phyloP scores from a whole-genome alignment of 1,284 basidiomycete species.

The Cryptococcus sp. region DNA sequence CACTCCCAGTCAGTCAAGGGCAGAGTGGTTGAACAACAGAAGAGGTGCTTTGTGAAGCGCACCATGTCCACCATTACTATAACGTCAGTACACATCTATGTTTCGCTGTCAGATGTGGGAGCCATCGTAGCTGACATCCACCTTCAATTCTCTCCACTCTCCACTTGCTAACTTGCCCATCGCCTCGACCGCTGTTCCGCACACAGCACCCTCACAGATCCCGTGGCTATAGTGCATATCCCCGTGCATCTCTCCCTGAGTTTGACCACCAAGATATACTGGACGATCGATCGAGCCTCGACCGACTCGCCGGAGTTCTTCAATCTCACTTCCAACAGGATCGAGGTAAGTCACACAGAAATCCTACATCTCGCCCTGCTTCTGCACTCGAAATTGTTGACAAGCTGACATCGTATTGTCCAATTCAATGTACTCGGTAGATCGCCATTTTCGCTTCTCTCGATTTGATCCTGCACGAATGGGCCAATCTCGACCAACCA shows the following conservation, averaged over 20 bases:
- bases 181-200: too few species aligned
- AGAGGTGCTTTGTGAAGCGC: too few species aligned
- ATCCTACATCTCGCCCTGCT: background rate
- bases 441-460: conserved; percentile 44
- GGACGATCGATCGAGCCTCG: conserved; percentile 40
- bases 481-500: conserved; percentile 21
- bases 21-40: too few species aligned
- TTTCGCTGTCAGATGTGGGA: too few species aligned
- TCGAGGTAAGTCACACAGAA: conserved; percentile 37
- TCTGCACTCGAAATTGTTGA: background rate
- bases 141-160: too few species aligned
- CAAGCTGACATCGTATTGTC: background rate
- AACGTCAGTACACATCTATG: too few species aligned
- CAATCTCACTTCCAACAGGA: conserved; percentile 45
- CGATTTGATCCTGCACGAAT: conserved; percentile 35
- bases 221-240: conserved; percentile 46
- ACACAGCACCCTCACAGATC: conserved; percentile 36
- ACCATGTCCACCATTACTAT: too few species aligned
- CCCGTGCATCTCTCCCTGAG: conserved; percentile 27
- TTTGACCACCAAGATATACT: conserved; percentile 40
- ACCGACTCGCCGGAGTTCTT: conserved; percentile 40
- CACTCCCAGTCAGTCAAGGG: too few species aligned
- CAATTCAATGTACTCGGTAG: conserved; percentile 18
- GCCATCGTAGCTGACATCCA: too few species aligned
- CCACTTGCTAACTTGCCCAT: too few species aligned